These are phyloP conservation scores for Colletotrichum limetticola DNA, from an alignment of 2,329 filamentous ascomycete genomes.

Conservation along the genomic window DNA sequence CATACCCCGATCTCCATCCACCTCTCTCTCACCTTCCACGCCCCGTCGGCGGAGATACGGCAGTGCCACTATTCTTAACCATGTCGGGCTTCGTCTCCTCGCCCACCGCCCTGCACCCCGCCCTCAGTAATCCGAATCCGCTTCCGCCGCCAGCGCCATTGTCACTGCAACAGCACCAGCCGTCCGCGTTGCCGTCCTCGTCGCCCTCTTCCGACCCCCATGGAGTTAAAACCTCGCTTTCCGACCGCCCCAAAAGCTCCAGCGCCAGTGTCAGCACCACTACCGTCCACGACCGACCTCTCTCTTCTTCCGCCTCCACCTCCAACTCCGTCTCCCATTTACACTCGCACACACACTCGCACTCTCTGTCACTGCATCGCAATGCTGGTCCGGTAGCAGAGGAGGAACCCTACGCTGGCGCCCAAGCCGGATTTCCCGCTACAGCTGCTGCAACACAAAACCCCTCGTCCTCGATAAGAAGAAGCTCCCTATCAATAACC, in stretches of 20 bases:
- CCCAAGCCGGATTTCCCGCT: slow-evolving; percentile 20
- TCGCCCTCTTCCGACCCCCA: slow-evolving; percentile 21
- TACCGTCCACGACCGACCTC: slow-evolving; percentile 31
- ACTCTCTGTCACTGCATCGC: slow-evolving; percentile 34
- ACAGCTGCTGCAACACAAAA: slow-evolving; percentile 29
- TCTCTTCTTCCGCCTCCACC: slow-evolving; percentile 33
- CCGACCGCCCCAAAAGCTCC: slow-evolving; percentile 40
- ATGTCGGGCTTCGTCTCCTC: slow-evolving; percentile 51
- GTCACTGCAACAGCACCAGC: slow-evolving; percentile 9
- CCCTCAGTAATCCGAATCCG: slow-evolving; percentile 53
- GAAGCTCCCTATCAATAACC: slow-evolving; percentile 34
- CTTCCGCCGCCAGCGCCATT: slow-evolving; percentile 36
- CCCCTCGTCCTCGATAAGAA: slow-evolving; percentile 29
- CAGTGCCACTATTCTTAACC: slow-evolving; percentile 22
- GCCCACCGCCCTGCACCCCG: slow-evolving; percentile 62
- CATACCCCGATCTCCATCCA: not conserved
- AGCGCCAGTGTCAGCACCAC: slow-evolving; percentile 31
- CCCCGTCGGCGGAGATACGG: slow-evolving; percentile 21
- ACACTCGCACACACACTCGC: not conserved
- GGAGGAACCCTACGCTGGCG: slow-evolving; percentile 1
- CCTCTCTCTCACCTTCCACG: not conserved
- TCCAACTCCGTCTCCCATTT: slow-evolving; percentile 26
- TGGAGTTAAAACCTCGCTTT: slow-evolving; percentile 42
- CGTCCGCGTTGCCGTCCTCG: not conserved
- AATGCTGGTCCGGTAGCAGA: slow-evolving; percentile 33